These are phyloP conservation scores for Gracilaria vermiculophylla DNA, from an alignment of 23 red algal species.

Conservation along the genomic window DNA sequence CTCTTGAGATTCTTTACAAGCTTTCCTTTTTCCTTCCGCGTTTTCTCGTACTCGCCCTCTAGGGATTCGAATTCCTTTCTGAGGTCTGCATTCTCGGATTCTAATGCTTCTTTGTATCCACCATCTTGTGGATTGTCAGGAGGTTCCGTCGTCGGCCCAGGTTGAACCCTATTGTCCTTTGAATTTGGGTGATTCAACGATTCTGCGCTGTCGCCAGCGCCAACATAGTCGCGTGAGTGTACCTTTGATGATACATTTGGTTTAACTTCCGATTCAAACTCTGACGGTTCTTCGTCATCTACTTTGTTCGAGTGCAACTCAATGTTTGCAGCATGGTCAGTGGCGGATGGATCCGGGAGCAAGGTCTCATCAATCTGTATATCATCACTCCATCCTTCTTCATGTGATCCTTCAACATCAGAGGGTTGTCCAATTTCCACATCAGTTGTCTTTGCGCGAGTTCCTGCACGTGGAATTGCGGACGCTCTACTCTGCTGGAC, in stretches of 20 bases:
- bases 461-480: conserved; percentile 27
- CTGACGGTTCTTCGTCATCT: background rate
- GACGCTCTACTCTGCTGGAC: conserved; percentile 12
- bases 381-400: background rate
- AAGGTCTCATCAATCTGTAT: conserved; percentile 2
- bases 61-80: conserved; percentile 64
- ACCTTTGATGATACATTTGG: background rate
- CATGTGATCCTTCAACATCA: background rate
- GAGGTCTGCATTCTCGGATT: conserved; percentile 59
- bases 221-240: background rate
- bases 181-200: background rate
- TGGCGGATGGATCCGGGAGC: background rate
- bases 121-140: background rate
- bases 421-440: background rate
- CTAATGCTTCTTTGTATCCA: conserved; percentile 6
- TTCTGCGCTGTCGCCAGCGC: background rate
- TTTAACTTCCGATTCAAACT: background rate
- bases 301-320: background rate
- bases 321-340: background rate
- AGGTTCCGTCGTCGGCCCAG: background rate
- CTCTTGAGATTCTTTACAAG: conserved; percentile 69
- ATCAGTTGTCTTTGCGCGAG: background rate
- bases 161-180: background rate
- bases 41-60: conserved; percentile 52
- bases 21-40: conserved; percentile 37